These are phyloP conservation scores for Arabis hirsuta DNA, from an alignment of 345 rosid species.

Conservation along the genomic window DNA sequence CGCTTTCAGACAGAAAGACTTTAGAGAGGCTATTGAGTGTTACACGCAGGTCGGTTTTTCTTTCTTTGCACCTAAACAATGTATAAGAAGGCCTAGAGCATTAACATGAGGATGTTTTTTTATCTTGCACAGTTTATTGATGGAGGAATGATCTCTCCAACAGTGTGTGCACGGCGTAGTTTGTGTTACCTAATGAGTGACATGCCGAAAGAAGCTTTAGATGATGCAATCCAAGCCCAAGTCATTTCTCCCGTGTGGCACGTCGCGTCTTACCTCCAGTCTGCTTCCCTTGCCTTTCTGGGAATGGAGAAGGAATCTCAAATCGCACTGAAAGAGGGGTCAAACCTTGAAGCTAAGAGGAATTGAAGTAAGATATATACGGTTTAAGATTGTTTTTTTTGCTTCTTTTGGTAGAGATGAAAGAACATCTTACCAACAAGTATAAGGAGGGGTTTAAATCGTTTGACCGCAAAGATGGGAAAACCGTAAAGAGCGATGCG, in stretches of 20 bases:
- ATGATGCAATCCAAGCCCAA: conserved; percentile 85
- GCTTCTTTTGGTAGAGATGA: conserved; percentile 33
- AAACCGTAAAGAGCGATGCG: conserved; percentile 23
- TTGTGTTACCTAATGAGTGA: conserved; percentile 74
- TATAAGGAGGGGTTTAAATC: conserved; percentile 21
- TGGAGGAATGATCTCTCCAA: conserved; percentile 88
- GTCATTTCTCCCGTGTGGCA: conserved; percentile 85
- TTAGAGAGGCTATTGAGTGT: conserved; percentile 68
- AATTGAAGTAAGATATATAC: conserved; percentile 30
- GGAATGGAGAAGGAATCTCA: conserved; percentile 88
- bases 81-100: neutral
- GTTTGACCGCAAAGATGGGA: conserved; percentile 27
- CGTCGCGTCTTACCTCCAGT: conserved; percentile 81
- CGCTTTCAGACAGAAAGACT: conserved; percentile 85
- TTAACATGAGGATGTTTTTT: conserved; percentile 8
- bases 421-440: conserved; percentile 43
- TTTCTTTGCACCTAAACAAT: neutral
- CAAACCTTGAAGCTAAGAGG: conserved; percentile 66
- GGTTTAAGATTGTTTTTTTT: conserved; percentile 4
- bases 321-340: conserved; percentile 76
- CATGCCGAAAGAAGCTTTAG: conserved; percentile 75
- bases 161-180: conserved; percentile 83
- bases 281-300: conserved; percentile 63
- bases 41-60: conserved; percentile 67
- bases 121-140: conserved; percentile 66